Percentiles rank a stretch among this genome's conserved stretches.
phyloP scores from a whole-genome alignment of 371 early-diverging fungal genomes.

The Mortierella sp. region DNA sequence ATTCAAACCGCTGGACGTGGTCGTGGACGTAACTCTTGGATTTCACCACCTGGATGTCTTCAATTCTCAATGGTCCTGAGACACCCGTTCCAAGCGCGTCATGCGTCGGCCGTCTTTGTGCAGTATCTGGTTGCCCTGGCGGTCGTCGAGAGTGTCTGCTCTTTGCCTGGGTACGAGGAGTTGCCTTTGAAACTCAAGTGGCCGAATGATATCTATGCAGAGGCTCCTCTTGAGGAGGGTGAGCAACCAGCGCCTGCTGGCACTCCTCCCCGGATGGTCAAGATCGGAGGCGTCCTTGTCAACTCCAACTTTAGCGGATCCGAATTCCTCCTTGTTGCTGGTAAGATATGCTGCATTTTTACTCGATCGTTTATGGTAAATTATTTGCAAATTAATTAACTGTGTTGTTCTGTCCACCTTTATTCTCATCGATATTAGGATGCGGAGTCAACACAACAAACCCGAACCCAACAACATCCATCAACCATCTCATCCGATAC shows the following conservation, averaged over 20 bases:
- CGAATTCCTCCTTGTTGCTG: constrained; percentile 87
- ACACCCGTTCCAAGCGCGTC: constrained; percentile 71
- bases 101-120: constrained; percentile 84
- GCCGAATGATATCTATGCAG: constrained; percentile 96
- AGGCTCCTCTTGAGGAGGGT: constrained; percentile 47
- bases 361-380: background rate
- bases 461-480: constrained; percentile 83
- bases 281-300: constrained; percentile 93
- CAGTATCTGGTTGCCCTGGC: constrained; percentile 93
- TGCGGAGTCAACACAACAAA: constrained; percentile 92
- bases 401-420: background rate
- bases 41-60: constrained; percentile 92
- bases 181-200: constrained; percentile 92
- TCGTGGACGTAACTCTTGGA: constrained; percentile 94
- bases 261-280: constrained; percentile 60
- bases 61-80: constrained; percentile 86
- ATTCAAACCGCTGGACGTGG: constrained; percentile 87
- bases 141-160: constrained; percentile 82
- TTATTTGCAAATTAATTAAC: background rate
- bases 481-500: constrained; percentile 82
- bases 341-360: constrained; percentile 58
- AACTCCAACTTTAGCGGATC: constrained; percentile 80
- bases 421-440: constrained; percentile 59
- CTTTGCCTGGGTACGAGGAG: constrained; percentile 80
- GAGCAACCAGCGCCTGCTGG: background rate